A percentile compares a stretch with the other conserved stretches of the same genome.
Evolutionary conservation across 2,329 filamentous ascomycete species (phyloP).

Genomic region (Penicillium sp.): DNA sequence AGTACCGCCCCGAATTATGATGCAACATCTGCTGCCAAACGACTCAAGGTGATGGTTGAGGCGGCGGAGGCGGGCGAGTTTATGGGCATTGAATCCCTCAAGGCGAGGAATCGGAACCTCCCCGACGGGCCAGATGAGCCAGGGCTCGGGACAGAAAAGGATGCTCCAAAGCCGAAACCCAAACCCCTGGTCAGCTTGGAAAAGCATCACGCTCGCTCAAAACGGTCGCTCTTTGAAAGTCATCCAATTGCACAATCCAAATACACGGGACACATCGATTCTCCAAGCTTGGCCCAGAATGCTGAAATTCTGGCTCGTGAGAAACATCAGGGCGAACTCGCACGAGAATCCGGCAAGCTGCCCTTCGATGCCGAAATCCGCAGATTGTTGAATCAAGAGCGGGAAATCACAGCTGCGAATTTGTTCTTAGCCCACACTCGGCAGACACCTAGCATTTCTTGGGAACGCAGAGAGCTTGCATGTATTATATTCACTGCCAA

Average conservation of each 20-base stretch:
- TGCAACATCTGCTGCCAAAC: constrained; percentile 39
- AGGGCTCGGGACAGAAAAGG: neutral
- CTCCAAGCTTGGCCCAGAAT: constrained; percentile 2
- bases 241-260: neutral
- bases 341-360: constrained; percentile 1
- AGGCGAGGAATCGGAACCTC: constrained; percentile 23
- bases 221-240: neutral
- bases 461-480: constrained; percentile 32
- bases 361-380: constrained; percentile 26
- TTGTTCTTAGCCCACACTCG: constrained; percentile 30
- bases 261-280: neutral
- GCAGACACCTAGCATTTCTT: constrained; percentile 19
- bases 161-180: neutral
- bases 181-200: constrained; percentile 5
- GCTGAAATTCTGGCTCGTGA: constrained; percentile 15
- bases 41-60: constrained; percentile 45
- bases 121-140: constrained; percentile 7
- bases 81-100: constrained; percentile 40
- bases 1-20: constrained; percentile 45
- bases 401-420: constrained; percentile 40
- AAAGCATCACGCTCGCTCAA: constrained; percentile 4
- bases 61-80: constrained; percentile 47
- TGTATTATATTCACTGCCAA: constrained; percentile 37
- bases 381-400: constrained; percentile 27
- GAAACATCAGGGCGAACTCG: constrained; percentile 7